phyloP scores from a whole-genome alignment of 768 basidiomycete genomes.

The Trametes maxima region DNA sequence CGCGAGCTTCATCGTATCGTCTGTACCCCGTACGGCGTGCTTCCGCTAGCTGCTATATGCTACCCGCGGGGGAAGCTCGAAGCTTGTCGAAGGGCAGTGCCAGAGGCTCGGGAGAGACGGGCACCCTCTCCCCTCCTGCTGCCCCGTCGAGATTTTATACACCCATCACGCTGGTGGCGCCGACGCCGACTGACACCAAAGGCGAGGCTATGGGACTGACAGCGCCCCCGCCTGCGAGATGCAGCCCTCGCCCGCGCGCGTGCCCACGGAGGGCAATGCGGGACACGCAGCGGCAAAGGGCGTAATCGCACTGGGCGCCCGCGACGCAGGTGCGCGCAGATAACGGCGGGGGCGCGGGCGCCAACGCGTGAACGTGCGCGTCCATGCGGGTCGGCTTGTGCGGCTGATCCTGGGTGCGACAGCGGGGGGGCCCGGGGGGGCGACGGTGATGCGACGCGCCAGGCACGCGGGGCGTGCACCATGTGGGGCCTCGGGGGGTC shows the following conservation, averaged over 20 bases:
- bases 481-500: no score
- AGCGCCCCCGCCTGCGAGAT: neutral
- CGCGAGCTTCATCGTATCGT: constrained; percentile 15
- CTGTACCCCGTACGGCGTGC: neutral
- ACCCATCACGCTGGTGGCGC: neutral
- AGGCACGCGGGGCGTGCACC: neutral
- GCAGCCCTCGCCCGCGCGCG: neutral
- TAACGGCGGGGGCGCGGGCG: neutral
- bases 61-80: neutral
- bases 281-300: no score
- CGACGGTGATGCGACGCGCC: constrained; percentile 1
- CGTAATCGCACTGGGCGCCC: neutral
- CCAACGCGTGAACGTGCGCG: neutral
- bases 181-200: neutral
- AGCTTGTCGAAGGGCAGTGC: neutral
- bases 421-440: neutral
- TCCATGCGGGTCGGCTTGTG: neutral
- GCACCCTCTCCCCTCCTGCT: neutral
- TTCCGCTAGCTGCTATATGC: no score
- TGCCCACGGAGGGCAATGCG: neutral
- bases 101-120: neutral
- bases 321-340: neutral
- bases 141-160: neutral
- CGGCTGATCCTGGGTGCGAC: neutral
- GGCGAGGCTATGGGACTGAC: neutral